Percentiles rank a stretch among this genome's conserved stretches.
Evolutionary conservation across 176 grass and related monocot genomes (phyloP).

Genomic region (Oryza glaberrima): DNA sequence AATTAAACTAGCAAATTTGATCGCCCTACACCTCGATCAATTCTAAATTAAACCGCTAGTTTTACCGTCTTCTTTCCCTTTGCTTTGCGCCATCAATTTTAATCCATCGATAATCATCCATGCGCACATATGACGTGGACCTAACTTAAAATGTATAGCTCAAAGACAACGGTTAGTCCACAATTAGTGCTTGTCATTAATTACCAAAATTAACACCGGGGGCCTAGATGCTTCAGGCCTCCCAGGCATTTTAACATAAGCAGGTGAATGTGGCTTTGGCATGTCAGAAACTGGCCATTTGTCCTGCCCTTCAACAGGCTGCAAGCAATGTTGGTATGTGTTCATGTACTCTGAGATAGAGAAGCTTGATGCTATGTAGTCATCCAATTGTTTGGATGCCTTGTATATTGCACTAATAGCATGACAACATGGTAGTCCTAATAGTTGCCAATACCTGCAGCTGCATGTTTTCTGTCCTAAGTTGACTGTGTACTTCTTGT

Average conservation of each 20-base stretch:
- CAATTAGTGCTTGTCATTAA: too few relatives aligned
- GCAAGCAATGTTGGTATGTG: background rate
- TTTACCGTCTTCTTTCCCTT: too few relatives aligned
- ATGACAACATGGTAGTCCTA: background rate
- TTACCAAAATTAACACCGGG: too few relatives aligned
- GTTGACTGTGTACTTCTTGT: background rate
- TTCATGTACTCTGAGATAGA: background rate
- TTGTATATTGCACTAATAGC: background rate
- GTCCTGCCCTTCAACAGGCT: background rate
- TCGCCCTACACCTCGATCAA: too few relatives aligned
- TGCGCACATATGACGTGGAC: too few relatives aligned
- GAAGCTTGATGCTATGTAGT: background rate
- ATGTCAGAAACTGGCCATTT: background rate
- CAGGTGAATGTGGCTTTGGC: background rate
- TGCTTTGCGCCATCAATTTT: too few relatives aligned
- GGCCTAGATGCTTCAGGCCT: background rate
- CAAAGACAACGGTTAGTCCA: too few relatives aligned
- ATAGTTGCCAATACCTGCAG: background rate
- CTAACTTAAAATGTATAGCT: too few relatives aligned
- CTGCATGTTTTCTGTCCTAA: background rate
- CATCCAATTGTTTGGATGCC: background rate
- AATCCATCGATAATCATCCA: too few relatives aligned
- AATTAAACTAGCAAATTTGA: too few relatives aligned
- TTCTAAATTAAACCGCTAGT: too few relatives aligned
- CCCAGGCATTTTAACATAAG: background rate